Evolutionary conservation across 1,284 basidiomycete genomes (phyloP).

Genomic region (Serendipita sp.): DNA sequence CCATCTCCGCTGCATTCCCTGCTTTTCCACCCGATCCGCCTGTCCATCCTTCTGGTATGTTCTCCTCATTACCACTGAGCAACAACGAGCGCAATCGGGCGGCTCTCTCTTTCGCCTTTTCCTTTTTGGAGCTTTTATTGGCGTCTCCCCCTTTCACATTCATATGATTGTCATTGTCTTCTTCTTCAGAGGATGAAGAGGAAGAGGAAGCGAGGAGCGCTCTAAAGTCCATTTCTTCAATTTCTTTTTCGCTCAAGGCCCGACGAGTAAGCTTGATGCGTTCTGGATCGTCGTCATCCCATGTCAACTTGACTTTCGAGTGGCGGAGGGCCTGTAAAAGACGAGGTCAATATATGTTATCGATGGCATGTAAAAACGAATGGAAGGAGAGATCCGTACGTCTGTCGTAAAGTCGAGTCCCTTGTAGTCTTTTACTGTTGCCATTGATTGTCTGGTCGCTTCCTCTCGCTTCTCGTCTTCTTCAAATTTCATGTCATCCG

Average conservation of each 20-base stretch:
- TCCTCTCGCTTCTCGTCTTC: constrained; percentile 71
- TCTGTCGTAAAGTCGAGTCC: constrained; percentile 89
- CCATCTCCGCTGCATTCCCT: constrained; percentile 60
- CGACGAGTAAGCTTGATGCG: constrained; percentile 71
- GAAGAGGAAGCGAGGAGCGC: constrained; percentile 71
- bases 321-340: constrained; percentile 75
- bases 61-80: constrained; percentile 45
- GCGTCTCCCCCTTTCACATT: constrained; percentile 25
- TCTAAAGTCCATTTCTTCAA: constrained; percentile 79
- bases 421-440: constrained; percentile 43
- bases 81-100: constrained; percentile 56
- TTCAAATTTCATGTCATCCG: constrained; percentile 84
- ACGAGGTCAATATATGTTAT: not conserved
- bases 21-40: constrained; percentile 22
- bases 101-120: constrained; percentile 35
- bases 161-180: constrained; percentile 25
- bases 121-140: constrained; percentile 21
- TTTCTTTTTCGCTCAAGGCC: constrained; percentile 62
- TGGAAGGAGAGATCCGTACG: constrained; percentile 32
- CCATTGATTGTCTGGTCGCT: constrained; percentile 49
- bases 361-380: not conserved
- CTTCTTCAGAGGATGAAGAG: constrained; percentile 22
- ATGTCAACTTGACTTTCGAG: constrained; percentile 94
- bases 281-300: constrained; percentile 96
- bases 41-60: constrained; percentile 72